Conservation (phyloP, 176 grass and related monocot genomes). For the Cocos nucifera region DNA sequence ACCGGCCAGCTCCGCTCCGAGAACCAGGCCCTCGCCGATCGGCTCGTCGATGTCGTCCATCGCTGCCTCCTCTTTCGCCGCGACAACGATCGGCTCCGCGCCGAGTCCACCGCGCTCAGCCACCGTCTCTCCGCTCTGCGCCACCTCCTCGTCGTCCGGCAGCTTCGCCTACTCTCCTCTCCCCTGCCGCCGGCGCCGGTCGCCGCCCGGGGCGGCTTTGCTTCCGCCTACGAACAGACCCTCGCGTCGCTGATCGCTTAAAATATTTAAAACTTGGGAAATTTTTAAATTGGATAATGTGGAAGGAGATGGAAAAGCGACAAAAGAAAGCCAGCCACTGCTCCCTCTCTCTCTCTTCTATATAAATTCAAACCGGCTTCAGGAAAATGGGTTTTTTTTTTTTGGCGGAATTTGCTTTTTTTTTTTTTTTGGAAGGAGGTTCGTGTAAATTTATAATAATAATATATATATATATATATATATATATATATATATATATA, state of each 20-base stretch:
- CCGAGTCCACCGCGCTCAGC: slow-evolving; percentile 28
- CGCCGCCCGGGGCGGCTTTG: background rate
- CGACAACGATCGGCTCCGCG: slow-evolving; percentile 32
- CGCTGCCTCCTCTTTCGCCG: slow-evolving; percentile 9
- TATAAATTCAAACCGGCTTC: too few relatives aligned
- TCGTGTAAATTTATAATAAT: too few relatives aligned
- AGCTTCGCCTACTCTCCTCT: slow-evolving; percentile 21
- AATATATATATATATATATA: too few relatives aligned
- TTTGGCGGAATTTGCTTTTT: too few relatives aligned
- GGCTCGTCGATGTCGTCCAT: background rate
- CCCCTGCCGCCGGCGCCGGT: slow-evolving; percentile 6
- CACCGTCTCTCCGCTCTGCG: slow-evolving; percentile 25
- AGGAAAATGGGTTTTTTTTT: too few relatives aligned
- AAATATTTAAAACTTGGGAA: too few relatives aligned
- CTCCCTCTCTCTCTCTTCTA: too few relatives aligned
- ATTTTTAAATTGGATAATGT: too few relatives aligned
- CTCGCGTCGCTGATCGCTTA: slow-evolving; percentile 47
- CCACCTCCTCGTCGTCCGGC: slow-evolving; percentile 16
- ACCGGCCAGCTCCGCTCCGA: slow-evolving; percentile 16
- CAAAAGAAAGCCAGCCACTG: too few relatives aligned
- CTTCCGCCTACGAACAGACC: slow-evolving; percentile 36
- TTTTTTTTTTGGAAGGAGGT: too few relatives aligned
- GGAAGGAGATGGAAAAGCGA: too few relatives aligned
- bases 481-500: too few relatives aligned
- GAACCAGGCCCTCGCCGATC: slow-evolving; percentile 28